Conservation (phyloP, 2,329 filamentous ascomycete genomes). For the Penicillium occitanis region DNA sequence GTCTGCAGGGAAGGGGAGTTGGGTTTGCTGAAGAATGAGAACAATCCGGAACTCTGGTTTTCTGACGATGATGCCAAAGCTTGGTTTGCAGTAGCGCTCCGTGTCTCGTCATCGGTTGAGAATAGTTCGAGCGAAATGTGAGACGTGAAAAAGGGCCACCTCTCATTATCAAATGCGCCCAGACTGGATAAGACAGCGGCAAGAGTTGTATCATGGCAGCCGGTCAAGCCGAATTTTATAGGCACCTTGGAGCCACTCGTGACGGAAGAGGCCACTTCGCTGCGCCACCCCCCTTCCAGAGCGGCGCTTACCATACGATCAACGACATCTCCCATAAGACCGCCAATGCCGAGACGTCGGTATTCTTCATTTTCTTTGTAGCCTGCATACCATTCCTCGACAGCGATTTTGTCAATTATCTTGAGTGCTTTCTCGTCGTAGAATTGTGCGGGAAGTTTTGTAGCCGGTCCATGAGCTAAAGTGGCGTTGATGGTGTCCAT, state of each 20-base stretch:
- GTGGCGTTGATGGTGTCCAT: slow-evolving; percentile 94
- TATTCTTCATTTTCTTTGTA: slow-evolving; percentile 85
- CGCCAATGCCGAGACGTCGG: slow-evolving; percentile 82
- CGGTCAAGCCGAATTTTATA: slow-evolving; percentile 74
- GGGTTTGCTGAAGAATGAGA: slow-evolving; percentile 34
- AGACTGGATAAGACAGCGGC: slow-evolving; percentile 74
- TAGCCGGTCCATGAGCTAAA: slow-evolving; percentile 76
- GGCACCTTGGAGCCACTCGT: slow-evolving; percentile 40
- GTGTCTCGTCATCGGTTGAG: slow-evolving; percentile 38
- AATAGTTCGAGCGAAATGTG: slow-evolving; percentile 92
- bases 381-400: slow-evolving; percentile 91
- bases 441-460: slow-evolving; percentile 77
- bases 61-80: slow-evolving; percentile 28
- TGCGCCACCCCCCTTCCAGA: slow-evolving; percentile 57
- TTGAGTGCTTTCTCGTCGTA: slow-evolving; percentile 72
- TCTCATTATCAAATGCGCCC: slow-evolving; percentile 69
- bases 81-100: slow-evolving; percentile 23
- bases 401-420: slow-evolving; percentile 70
- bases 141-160: slow-evolving; percentile 92
- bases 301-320: slow-evolving; percentile 67
- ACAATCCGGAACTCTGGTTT: slow-evolving; percentile 30
- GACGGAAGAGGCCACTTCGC: slow-evolving; percentile 54
- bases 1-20: slow-evolving; percentile 12
- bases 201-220: slow-evolving; percentile 92
- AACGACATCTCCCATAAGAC: slow-evolving; percentile 78